Conservation (phyloP, 1,284 basidiomycete genomes). For the Taiwanofungus camphoratus region DNA sequence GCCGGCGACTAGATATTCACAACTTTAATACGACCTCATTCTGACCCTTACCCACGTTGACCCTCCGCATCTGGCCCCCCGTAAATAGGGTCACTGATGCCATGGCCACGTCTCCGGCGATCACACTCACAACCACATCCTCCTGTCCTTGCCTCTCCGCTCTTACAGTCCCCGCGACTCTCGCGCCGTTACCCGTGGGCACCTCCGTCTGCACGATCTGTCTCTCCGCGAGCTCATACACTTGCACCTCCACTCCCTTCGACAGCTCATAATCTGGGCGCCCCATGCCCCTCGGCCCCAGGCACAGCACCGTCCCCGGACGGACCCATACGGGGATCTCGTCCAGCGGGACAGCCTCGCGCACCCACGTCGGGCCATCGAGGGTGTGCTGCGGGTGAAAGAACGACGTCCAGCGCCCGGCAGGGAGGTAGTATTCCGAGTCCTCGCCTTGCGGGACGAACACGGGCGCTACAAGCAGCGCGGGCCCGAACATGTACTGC, state of each 20-base stretch:
- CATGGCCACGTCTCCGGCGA: conserved; percentile 20
- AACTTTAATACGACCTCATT: conserved; percentile 13
- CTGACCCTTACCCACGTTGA: conserved; percentile 9
- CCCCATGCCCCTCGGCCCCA: conserved; percentile 49
- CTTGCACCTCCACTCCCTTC: conserved; percentile 43
- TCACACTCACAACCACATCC: conserved; percentile 27
- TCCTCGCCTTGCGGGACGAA: conserved; percentile 54
- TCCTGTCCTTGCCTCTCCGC: conserved; percentile 29
- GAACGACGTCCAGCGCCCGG: conserved; percentile 64
- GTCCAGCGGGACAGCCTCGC: conserved; percentile 48
- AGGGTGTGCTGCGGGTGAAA: conserved; percentile 45
- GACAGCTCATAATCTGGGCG: conserved; percentile 64
- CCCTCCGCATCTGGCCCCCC: conserved; percentile 12
- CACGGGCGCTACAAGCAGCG: conserved; percentile 69
- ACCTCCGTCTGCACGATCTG: conserved; percentile 37
- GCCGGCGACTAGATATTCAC: too few species aligned
- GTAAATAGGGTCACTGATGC: conserved; percentile 17
- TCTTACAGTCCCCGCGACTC: conserved; percentile 34
- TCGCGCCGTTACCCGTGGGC: conserved; percentile 35
- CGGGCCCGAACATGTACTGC: conserved; percentile 68
- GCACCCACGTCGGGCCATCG: conserved; percentile 50
- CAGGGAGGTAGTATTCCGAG: conserved; percentile 64
- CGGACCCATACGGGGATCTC: conserved; percentile 67
- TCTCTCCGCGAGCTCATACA: conserved; percentile 48
- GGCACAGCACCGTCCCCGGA: conserved; percentile 46